Conservation (phyloP, 768 basidiomycete species). For the Strobilomyces echinocephalus region DNA sequence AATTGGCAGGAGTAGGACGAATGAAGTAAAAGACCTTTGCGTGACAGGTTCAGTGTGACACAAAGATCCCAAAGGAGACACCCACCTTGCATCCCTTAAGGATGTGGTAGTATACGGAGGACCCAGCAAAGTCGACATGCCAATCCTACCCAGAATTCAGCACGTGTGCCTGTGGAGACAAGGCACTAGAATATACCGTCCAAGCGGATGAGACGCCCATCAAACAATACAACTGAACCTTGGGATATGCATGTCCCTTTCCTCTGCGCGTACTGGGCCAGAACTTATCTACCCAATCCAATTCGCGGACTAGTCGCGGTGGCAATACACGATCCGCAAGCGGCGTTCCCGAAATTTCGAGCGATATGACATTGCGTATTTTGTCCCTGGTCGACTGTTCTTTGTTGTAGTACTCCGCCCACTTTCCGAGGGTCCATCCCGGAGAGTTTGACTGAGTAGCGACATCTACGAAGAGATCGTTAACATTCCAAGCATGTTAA, state of each 20-base stretch:
- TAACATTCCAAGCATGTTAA: slow-evolving; percentile 1
- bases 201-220: slow-evolving; percentile 94
- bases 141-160: slow-evolving; percentile 61
- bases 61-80: not conserved
- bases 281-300: slow-evolving; percentile 96
- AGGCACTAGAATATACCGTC: slow-evolving; percentile 61
- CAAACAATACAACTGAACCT: slow-evolving; percentile 93
- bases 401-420: slow-evolving; percentile 81
- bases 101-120: slow-evolving; percentile 97
- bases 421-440: slow-evolving; percentile 86
- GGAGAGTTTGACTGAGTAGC: slow-evolving; percentile 80
- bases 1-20: slow-evolving; percentile 77
- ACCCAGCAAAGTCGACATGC: slow-evolving; percentile 98
- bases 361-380: slow-evolving; percentile 90
- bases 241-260: slow-evolving; percentile 74
- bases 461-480: slow-evolving; percentile 52
- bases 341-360: slow-evolving; percentile 86
- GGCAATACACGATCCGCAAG: slow-evolving; percentile 77
- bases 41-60: not conserved
- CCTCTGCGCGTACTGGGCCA: slow-evolving; percentile 82
- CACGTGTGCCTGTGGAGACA: not conserved
- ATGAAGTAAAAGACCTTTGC: slow-evolving; percentile 93
- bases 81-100: slow-evolving; percentile 77
- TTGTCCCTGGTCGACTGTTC: slow-evolving; percentile 72
- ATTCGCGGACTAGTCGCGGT: slow-evolving; percentile 76